Base-by-base conservation (phyloP, 2,329 filamentous ascomycete species). In the Penicillium sp. region DNA sequence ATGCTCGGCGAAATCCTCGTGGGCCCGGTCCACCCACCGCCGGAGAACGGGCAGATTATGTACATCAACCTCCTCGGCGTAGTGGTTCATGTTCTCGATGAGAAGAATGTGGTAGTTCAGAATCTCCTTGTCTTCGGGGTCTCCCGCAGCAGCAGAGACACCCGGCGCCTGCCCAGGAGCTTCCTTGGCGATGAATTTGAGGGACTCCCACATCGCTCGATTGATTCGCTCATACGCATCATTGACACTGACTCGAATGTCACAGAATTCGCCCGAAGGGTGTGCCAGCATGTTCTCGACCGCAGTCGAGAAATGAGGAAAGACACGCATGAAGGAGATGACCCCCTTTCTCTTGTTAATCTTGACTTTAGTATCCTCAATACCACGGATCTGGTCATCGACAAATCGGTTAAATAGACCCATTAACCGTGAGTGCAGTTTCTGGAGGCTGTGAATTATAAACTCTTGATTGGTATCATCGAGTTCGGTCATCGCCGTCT, bases 81-180 rank as follows among this genome's bases (percentile, higher is more conserved):
- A 97, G 74, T 96, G 92, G 69, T 97, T 95, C 92, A 97, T 97
- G 73, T 99, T 99, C 74, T 99, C 93, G 63, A 99, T 97, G 50
- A 97, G 82, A 29, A 97, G 82, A 66, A 99, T 96, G 74, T 97
- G 92, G 76, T 96, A 96, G 76, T 97, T 97, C 56, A 99, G 83
- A 5, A 92, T 91, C 73, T 97, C 92, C 76, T 99, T 97, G 70
- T 97, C 94, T 72, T 97, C 94, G 1, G 85, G 83, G 64, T 90
- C 87, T n/a, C 79, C 79, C 16, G 75, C 77, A 62, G 78, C 72
- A 40, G 76, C 71, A 61, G 79, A 71, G 57, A 78, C 71, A 53
- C 70, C 53, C 75, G 79, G 24, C 78, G 86, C 69, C 81, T 90
- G 71, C 10, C 79, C 71, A 0, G 85, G 84, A 28, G 80, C 82